phyloP scores from a whole-genome alignment of 2,329 filamentous ascomycete genomes.

The Talaromyces amestolkiae region DNA sequence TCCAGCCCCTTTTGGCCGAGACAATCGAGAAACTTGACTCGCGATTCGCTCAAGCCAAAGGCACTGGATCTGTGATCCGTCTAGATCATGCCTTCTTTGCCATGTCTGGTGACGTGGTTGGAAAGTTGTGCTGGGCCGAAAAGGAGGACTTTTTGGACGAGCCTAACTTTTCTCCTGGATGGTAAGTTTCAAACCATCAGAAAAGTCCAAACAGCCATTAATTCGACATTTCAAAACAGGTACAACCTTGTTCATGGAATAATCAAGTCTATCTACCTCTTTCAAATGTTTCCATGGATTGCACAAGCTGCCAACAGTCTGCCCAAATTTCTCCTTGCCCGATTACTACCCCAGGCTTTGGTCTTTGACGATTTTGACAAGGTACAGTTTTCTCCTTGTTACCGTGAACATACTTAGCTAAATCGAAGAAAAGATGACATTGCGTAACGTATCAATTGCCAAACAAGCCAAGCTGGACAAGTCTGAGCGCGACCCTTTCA shows the following conservation, averaged over 20 bases:
- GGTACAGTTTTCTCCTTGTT: background rate
- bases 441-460: slow-evolving; percentile 6
- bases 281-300: slow-evolving; percentile 20
- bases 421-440: slow-evolving; percentile 3
- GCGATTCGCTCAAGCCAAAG: slow-evolving; percentile 19
- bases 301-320: slow-evolving; percentile 8
- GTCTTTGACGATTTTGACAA: slow-evolving; percentile 13
- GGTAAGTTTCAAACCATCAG: slow-evolving; percentile 9
- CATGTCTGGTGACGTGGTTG: slow-evolving; percentile 30
- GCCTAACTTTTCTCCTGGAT: slow-evolving; percentile 20
- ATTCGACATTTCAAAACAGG: background rate
- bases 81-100: slow-evolving; percentile 28
- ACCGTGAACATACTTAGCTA: background rate
- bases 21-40: slow-evolving; percentile 17
- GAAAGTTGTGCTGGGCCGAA: slow-evolving; percentile 23
- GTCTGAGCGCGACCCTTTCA: slow-evolving; percentile 9
- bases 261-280: slow-evolving; percentile 18
- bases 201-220: background rate
- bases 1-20: slow-evolving; percentile 17
- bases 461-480: slow-evolving; percentile 13
- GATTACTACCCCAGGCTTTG: slow-evolving; percentile 7
- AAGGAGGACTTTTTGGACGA: slow-evolving; percentile 20
- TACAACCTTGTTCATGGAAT: slow-evolving; percentile 17
- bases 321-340: slow-evolving; percentile 3
- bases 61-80: slow-evolving; percentile 21